A percentile compares a stretch with the other conserved stretches of the same genome.
phyloP scores from a whole-genome alignment of 2,329 filamentous ascomycete genomes.

The Botrytis tulipae region DNA sequence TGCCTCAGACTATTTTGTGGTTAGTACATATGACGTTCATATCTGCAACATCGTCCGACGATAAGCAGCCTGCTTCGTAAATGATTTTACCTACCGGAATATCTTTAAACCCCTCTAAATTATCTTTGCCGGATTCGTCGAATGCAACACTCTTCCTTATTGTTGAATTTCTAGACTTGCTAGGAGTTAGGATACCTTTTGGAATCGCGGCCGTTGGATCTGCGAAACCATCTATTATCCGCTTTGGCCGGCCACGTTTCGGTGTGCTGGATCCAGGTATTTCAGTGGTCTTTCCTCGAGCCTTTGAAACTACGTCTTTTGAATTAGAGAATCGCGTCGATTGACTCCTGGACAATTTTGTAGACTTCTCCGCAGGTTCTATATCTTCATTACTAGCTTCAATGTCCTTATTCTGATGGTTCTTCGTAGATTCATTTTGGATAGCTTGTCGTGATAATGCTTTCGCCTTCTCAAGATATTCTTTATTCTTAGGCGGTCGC shows the following conservation, averaged over 20 bases:
- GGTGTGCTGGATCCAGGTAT: constrained; percentile 25
- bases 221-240: not conserved
- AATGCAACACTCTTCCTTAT: constrained; percentile 57
- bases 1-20: not conserved
- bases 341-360: not conserved
- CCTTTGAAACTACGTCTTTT: not conserved
- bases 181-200: constrained; percentile 57
- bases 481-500: constrained; percentile 14
- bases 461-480: constrained; percentile 21
- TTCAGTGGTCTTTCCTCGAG: not conserved
- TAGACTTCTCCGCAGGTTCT: not conserved
- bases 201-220: constrained; percentile 31
- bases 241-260: constrained; percentile 26
- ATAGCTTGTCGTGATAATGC: constrained; percentile 20
- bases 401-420: not conserved
- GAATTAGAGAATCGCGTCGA: not conserved
- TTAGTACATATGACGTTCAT: not conserved
- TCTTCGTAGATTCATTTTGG: not conserved
- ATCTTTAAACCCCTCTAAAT: constrained; percentile 50
- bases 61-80: not conserved
- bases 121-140: constrained; percentile 45
- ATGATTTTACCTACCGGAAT: constrained; percentile 38
- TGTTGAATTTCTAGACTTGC: constrained; percentile 43
- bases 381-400: not conserved
- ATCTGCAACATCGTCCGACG: not conserved